These are phyloP conservation scores for Macrophomina pseudophaseolina DNA, from an alignment of 2,329 filamentous ascomycete genomes.

Conservation along the genomic window DNA sequence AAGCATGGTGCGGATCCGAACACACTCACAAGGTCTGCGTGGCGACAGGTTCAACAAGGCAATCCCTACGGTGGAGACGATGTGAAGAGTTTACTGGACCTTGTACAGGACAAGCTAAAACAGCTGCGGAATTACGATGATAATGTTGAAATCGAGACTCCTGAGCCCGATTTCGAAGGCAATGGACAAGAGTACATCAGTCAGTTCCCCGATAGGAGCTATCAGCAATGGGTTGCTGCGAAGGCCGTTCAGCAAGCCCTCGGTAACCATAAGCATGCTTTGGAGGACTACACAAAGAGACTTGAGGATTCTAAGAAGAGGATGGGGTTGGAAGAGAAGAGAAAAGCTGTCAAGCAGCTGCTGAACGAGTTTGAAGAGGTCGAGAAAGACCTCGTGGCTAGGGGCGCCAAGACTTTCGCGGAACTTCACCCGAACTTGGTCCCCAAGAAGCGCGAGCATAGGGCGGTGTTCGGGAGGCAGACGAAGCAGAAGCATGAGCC, in stretches of 20 bases:
- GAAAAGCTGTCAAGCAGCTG: slow-evolving; percentile 57
- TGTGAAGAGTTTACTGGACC: slow-evolving; percentile 63
- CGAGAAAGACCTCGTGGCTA: slow-evolving; percentile 59
- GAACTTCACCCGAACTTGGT: slow-evolving; percentile 62
- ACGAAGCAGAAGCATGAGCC: neutral
- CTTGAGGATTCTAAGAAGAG: slow-evolving; percentile 27
- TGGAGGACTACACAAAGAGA: slow-evolving; percentile 38
- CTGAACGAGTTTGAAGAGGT: slow-evolving; percentile 61
- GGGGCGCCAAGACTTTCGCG: slow-evolving; percentile 69
- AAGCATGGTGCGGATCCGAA: slow-evolving; percentile 70
- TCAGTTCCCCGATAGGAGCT: slow-evolving; percentile 60
- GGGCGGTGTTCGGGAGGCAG: slow-evolving; percentile 15
- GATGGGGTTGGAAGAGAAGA: slow-evolving; percentile 57
- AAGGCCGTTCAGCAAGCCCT: slow-evolving; percentile 47
- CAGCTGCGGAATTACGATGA: slow-evolving; percentile 53
- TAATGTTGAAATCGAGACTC: neutral
- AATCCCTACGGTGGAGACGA: slow-evolving; percentile 33
- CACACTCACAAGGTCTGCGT: slow-evolving; percentile 53
- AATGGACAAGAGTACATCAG: slow-evolving; percentile 42
- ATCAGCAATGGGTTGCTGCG: slow-evolving; percentile 62
- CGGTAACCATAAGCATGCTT: slow-evolving; percentile 42
- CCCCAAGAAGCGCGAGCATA: slow-evolving; percentile 14
- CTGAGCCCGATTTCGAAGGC: slow-evolving; percentile 35
- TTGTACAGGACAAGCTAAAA: slow-evolving; percentile 60
- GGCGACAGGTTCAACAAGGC: slow-evolving; percentile 37